Evolutionary conservation across 1,284 basidiomycete species (phyloP).

Genomic region (Boletellus sp.): DNA sequence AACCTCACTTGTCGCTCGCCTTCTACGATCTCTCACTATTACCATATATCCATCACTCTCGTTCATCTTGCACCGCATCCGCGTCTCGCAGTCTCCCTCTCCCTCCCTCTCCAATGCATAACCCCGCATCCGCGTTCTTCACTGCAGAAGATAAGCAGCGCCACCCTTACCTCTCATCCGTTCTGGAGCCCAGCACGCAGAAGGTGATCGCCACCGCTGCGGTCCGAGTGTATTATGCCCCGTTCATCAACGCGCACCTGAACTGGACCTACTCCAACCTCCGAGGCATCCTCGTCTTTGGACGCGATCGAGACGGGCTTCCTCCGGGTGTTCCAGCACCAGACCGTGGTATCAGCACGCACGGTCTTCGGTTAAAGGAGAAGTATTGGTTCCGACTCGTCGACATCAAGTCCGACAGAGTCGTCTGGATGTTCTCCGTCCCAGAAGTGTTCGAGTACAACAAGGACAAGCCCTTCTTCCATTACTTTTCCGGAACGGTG

Average conservation of each 20-base stretch:
- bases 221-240: constrained; percentile 52
- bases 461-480: constrained; percentile 90
- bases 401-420: constrained; percentile 66
- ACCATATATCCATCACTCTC: constrained; percentile 16
- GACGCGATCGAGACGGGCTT: constrained; percentile 48
- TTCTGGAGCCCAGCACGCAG: constrained; percentile 33
- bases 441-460: constrained; percentile 79
- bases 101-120: constrained; percentile 23
- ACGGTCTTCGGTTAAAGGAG: constrained; percentile 31
- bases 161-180: constrained; percentile 37
- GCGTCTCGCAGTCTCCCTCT: constrained; percentile 1
- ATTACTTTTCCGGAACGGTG: constrained; percentile 83
- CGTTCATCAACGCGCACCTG: constrained; percentile 41
- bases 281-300: constrained; percentile 71
- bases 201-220: constrained; percentile 35
- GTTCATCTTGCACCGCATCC: constrained; percentile 13
- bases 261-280: constrained; percentile 74
- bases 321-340: constrained; percentile 16
- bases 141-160: constrained; percentile 37
- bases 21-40: constrained; percentile 15
- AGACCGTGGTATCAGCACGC: constrained; percentile 13
- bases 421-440: constrained; percentile 87
- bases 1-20: constrained; percentile 19
- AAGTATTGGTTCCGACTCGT: constrained; percentile 75
- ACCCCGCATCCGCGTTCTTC: constrained; percentile 33